Evolutionary conservation across 306 rosid genomes (phyloP).

Genomic region (Glycyrrhiza uralensis): DNA sequence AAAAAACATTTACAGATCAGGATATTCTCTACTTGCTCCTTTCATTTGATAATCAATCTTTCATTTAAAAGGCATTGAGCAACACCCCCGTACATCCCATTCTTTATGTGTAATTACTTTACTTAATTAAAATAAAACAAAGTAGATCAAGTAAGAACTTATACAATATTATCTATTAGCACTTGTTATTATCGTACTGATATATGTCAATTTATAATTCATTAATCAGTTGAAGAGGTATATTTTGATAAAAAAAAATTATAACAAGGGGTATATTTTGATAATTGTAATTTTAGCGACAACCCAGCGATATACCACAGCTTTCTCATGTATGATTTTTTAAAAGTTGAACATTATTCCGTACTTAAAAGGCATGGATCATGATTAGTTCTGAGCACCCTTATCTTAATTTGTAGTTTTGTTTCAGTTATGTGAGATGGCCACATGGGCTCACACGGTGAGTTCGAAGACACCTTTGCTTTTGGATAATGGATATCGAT

Average conservation of each 20-base stretch:
- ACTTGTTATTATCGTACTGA: neutral
- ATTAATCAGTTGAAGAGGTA: neutral
- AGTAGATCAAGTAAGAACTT: neutral
- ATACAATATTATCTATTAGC: neutral
- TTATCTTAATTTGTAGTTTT: neutral
- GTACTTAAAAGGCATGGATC: slow-evolving; percentile 15
- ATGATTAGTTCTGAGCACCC: slow-evolving; percentile 11
- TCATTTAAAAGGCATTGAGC: neutral
- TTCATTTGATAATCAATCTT: neutral
- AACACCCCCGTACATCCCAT: neutral
- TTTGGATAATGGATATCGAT: slow-evolving; percentile 7
- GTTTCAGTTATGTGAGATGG: slow-evolving; percentile 13
- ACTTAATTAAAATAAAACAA: neutral
- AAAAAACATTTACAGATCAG: neutral
- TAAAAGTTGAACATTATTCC: neutral
- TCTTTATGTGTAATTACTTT: neutral
- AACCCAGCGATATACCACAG: neutral
- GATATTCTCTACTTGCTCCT: neutral
- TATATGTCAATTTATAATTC: too few relatives aligned
- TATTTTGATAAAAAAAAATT: too few relatives aligned
- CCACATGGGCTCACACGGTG: slow-evolving; percentile 30
- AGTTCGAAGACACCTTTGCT: slow-evolving; percentile 16
- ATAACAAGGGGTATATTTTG: too few relatives aligned
- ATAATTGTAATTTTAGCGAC: neutral
- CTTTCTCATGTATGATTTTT: neutral